Evolutionary conservation across 2,329 filamentous ascomycete species (phyloP).

Genomic region (Paecilomyces dactylethromorphus): DNA sequence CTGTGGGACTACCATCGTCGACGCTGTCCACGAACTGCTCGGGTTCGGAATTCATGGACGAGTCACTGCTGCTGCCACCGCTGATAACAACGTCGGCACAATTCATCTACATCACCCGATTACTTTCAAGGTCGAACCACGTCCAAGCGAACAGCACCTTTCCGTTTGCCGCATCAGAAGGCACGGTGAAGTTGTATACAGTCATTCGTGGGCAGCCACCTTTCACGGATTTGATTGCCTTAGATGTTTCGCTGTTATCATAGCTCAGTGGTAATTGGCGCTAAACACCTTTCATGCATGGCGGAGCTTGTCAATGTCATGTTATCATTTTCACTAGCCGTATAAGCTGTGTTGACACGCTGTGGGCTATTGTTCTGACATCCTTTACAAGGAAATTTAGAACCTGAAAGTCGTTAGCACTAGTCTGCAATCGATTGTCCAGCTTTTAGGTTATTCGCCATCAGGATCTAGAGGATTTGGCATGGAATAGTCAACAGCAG

Average conservation of each 20-base stretch:
- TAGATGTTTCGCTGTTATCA: conserved; percentile 63
- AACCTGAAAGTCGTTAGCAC: conserved; percentile 32
- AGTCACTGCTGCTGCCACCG: conserved; percentile 7
- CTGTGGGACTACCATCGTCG: background rate
- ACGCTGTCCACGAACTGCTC: background rate
- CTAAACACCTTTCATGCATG: conserved; percentile 60
- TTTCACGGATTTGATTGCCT: conserved; percentile 58
- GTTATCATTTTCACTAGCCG: conserved; percentile 55
- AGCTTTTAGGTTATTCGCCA: background rate
- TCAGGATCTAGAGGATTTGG: conserved; percentile 54
- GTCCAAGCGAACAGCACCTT: conserved; percentile 67
- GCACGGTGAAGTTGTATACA: conserved; percentile 61
- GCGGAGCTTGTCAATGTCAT: conserved; percentile 59
- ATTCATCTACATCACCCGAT: conserved; percentile 84
- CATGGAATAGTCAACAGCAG: conserved; percentile 61
- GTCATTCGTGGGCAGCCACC: conserved; percentile 48
- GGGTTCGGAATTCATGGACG: background rate
- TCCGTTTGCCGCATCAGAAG: conserved; percentile 53
- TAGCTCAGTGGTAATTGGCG: conserved; percentile 72
- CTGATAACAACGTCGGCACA: conserved; percentile 64
- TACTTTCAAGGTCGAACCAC: conserved; percentile 70
- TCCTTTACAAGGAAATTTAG: conserved; percentile 72
- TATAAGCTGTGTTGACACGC: conserved; percentile 53
- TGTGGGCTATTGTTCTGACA: conserved; percentile 46
- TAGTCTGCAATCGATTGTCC: background rate